Base-by-base conservation (phyloP, 208 protist genomes). In the Vickermania spadyakhi region DNA sequence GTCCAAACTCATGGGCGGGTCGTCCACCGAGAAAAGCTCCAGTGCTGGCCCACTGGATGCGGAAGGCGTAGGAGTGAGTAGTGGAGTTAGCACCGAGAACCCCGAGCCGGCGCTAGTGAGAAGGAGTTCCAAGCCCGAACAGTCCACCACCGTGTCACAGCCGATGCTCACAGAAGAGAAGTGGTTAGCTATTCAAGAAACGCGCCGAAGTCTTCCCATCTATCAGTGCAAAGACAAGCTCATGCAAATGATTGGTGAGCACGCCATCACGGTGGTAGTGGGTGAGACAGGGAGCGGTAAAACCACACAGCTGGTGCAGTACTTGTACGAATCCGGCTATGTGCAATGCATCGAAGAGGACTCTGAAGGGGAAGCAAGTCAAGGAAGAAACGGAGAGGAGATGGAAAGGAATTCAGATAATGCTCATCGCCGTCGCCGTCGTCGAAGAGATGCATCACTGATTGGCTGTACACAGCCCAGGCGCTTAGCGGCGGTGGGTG, bases 401-500 rank as follows among this genome's bases (percentile, higher is more conserved):
- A 18, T n/a, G 36, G 36, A 45, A 18, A 7, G 36, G 18, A 18
- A 45, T 7, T n/a, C 7, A 18, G 36, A 18, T 18, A n/a, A 7
- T 18, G 36, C 7, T n/a, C 11, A 7, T n/a, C 36, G 36, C 11
- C 36, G 36, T 7, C 36, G 36, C 11, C 36, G 36, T n/a, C 36
- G 36, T 45, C 36, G 36, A 18, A 50, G 61, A 23, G 23, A 77
- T 21, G 77, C 71, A 21, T 79, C 66, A 52, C 54, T 70, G 52
- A 89, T 96, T 62, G 88, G 78, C 25, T 93, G 91, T 71, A 99
- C 97, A 22, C 97, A 99, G 75, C 97, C 97, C 3, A 75, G 97
- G 18, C 82, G 97, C n/a, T 85, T 99, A 13, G 95, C 95, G 21
- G 97, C 97, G 0, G 88, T 97, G 13, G 88, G 92, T 1, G 88